Base-by-base conservation (phyloP, 2,329 filamentous ascomycete genomes). In the Aschersonia sp. region DNA sequence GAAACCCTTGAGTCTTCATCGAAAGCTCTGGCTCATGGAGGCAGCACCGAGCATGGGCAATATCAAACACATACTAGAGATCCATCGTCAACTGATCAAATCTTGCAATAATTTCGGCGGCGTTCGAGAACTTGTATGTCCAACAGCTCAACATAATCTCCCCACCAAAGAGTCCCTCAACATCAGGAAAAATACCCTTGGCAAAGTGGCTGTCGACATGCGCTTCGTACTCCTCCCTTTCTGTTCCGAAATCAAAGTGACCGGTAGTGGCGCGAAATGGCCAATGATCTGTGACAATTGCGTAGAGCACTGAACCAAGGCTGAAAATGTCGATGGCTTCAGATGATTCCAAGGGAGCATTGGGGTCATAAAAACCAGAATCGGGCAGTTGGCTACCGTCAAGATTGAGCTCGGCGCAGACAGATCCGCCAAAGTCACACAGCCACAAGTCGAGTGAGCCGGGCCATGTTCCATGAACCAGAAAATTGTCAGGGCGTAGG, bases 391-490 rank as follows among this genome's bases (percentile, higher is more conserved):
- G 46, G 10, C 43, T n/a, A 3, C 50, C 46, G 41, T 48, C 48
- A 31, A 55, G 50, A 37, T 51, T 53, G 12, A 58, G 54, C n/a
- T 60, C 56, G 40, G 56, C 56, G 51, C 54, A 62, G 46, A 47
- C 55, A 8, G 58, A 61, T 37, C 60, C 58, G 40, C 60, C 55
- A 51, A 62, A 64, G 51, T 63, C 61, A 51, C 56, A 62, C 33
- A 64, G 57, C 49, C 53, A 57, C 40, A 64, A 47, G 51, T 63
- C 56, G 12, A 51, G 32, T 11, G 45, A 44, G 32, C 12, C n/a
- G n/a, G 44, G 41, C 39, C 37, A 43, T 40, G 44, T 50, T 8
- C 56, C 52, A 48, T 65, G 54, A 29, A 64, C 52, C 33, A 64
- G 55, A 46, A 60, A 59, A 47, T 63, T 62, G 4, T 60, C 53